Conservation (phyloP, 1,139 yeast species). For the Hanseniaspora uvarum region DNA sequence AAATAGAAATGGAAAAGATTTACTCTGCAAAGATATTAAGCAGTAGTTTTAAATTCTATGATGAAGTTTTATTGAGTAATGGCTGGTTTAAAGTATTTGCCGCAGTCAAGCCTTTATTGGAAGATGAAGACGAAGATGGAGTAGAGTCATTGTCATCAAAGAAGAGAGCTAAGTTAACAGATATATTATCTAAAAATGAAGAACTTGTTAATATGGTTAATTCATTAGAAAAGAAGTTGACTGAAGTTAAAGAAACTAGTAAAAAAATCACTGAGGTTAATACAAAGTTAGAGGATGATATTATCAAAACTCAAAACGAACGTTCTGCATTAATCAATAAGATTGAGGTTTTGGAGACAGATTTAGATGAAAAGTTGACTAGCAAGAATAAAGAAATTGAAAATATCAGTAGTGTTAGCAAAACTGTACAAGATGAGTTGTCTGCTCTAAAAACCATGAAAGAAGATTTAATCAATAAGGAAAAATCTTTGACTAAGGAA, state of each 20-base stretch:
- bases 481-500: conserved; percentile 18
- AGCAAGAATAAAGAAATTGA: conserved; percentile 8
- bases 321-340: conserved; percentile 4
- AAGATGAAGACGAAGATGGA: conserved; percentile 51
- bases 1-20: conserved; percentile 44
- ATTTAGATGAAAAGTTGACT: conserved; percentile 17
- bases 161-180: conserved; percentile 15
- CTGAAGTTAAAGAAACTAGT: conserved; percentile 5
- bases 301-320: conserved; percentile 7
- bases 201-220: conserved; percentile 16
- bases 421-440: not conserved
- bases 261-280: conserved; percentile 8
- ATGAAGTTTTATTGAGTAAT: conserved; percentile 45
- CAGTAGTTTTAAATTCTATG: conserved; percentile 44
- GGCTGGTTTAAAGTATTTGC: conserved; percentile 76
- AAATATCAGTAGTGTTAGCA: not conserved
- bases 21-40: conserved; percentile 67
- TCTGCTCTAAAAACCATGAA: conserved; percentile 19
- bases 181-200: conserved; percentile 18
- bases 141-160: conserved; percentile 40
- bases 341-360: not conserved
- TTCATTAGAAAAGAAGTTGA: conserved; percentile 10
- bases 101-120: conserved; percentile 65
- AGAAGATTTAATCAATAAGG: conserved; percentile 18
- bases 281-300: conserved; percentile 4